Conservation (phyloP, 2,329 filamentous ascomycete species). For the Ceratocystis cubensis region DNA sequence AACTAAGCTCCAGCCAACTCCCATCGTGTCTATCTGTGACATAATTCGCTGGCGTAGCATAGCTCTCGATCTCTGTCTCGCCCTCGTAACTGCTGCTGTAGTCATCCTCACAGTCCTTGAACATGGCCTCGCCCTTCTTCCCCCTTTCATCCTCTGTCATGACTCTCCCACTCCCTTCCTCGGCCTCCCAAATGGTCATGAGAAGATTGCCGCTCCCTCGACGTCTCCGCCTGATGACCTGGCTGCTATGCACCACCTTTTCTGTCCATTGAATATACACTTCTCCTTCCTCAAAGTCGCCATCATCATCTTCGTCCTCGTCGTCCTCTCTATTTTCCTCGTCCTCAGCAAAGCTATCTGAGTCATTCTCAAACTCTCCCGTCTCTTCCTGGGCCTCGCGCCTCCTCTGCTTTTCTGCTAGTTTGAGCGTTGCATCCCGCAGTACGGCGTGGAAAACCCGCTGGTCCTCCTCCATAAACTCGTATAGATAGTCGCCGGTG, state of each 20-base stretch:
- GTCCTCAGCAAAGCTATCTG: not conserved
- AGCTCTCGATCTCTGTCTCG: not conserved
- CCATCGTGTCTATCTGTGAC: not conserved
- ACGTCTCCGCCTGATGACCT: not conserved
- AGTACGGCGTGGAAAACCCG: not conserved
- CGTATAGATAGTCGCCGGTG: not conserved
- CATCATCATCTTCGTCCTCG: not conserved
- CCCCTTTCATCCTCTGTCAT: not conserved
- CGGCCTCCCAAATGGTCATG: constrained; percentile 1
- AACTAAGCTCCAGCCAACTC: not conserved
- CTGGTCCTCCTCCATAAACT: not conserved
- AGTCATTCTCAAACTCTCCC: not conserved
- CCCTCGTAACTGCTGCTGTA: not conserved
- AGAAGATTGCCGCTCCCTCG: not conserved
- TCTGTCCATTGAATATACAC: not conserved
- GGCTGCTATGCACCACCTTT: constrained; percentile 2
- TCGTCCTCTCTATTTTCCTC: not conserved
- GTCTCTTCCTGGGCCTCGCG: not conserved
- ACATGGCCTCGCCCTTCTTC: not conserved
- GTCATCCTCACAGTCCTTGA: not conserved
- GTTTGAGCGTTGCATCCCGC: not conserved
- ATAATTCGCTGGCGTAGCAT: not conserved
- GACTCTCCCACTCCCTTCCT: not conserved
- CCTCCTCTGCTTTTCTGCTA: not conserved
- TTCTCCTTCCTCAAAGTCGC: not conserved